Conservation (phyloP, 257 asterid genomes). For the Leonotis leonurus region DNA sequence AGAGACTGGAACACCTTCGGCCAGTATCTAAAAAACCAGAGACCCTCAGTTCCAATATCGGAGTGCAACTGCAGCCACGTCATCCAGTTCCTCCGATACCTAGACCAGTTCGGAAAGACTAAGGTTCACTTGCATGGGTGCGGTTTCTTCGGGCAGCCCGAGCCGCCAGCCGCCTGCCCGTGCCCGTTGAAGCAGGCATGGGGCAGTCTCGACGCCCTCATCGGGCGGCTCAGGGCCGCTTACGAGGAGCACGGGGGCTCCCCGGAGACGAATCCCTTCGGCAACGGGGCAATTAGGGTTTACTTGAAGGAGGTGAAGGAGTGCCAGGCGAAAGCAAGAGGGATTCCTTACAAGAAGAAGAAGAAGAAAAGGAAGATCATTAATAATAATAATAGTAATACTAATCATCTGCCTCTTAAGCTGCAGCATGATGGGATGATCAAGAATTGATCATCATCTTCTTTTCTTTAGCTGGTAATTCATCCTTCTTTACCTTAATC, state of each 20-base stretch:
- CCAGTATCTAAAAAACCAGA: constrained; percentile 36
- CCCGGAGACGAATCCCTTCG: constrained; percentile 35
- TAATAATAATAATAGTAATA: too few species aligned
- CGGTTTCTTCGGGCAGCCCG: constrained; percentile 44
- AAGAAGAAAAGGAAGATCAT: constrained; percentile 1
- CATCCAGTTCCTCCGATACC: constrained; percentile 36
- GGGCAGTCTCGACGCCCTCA: constrained; percentile 45
- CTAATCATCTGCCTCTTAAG: constrained; percentile 8
- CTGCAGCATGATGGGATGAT: constrained; percentile 14
- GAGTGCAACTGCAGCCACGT: constrained; percentile 37
- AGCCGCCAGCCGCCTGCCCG: constrained; percentile 39
- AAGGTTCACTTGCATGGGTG: constrained; percentile 45
- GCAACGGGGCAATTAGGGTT: constrained; percentile 33
- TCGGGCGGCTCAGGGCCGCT: constrained; percentile 43
- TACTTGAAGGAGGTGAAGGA: constrained; percentile 38
- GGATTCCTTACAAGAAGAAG: constrained; percentile 38
- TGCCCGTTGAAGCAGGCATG: constrained; percentile 46
- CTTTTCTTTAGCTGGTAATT: too few species aligned
- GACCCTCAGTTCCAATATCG: constrained; percentile 28
- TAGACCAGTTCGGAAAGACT: constrained; percentile 50
- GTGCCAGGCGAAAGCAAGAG: constrained; percentile 38
- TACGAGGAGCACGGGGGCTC: constrained; percentile 46
- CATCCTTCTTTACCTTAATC: too few species aligned
- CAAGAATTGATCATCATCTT: too few species aligned
- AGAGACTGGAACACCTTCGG: constrained; percentile 46